A percentile compares a stretch with the other conserved stretches of the same genome.
Evolutionary conservation across 768 basidiomycete species (phyloP).

Genomic region (Rhizopogon vinicolor): DNA sequence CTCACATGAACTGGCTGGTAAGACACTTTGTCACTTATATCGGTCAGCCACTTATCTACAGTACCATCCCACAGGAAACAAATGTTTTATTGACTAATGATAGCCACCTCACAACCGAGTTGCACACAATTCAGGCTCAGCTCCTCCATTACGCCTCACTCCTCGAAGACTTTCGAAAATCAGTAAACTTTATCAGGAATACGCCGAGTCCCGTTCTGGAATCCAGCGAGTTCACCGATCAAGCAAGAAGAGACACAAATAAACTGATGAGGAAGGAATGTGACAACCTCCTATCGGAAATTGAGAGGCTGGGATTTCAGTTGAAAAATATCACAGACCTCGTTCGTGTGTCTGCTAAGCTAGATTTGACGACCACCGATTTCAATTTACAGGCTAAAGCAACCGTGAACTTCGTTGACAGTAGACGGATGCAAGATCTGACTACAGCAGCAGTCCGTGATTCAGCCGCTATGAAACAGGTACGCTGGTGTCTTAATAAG

Average conservation of each 20-base stretch:
- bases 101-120: constrained; percentile 42
- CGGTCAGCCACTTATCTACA: not conserved
- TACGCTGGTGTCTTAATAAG: not conserved
- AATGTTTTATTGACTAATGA: constrained; percentile 32
- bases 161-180: constrained; percentile 49
- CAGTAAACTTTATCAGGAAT: constrained; percentile 42
- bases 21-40: not conserved
- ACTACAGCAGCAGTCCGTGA: constrained; percentile 8
- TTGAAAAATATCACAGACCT: constrained; percentile 19
- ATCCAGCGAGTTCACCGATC: constrained; percentile 9
- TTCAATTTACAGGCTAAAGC: constrained; percentile 42
- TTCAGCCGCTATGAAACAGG: constrained; percentile 18
- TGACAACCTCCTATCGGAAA: constrained; percentile 41
- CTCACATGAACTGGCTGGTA: constrained; percentile 48
- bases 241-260: constrained; percentile 15
- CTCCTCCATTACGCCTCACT: constrained; percentile 54
- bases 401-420: constrained; percentile 48
- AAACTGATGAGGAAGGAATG: constrained; percentile 42
- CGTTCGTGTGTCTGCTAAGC: constrained; percentile 9
- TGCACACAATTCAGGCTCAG: constrained; percentile 55
- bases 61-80: constrained; percentile 34
- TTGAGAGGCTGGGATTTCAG: constrained; percentile 36
- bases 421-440: constrained; percentile 12
- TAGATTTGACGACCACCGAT: not conserved
- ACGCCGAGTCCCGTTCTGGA: constrained; percentile 48